Evolutionary conservation across 192 early-diverging fungal species (phyloP).

Genomic region (Funneliformis mosseae): DNA sequence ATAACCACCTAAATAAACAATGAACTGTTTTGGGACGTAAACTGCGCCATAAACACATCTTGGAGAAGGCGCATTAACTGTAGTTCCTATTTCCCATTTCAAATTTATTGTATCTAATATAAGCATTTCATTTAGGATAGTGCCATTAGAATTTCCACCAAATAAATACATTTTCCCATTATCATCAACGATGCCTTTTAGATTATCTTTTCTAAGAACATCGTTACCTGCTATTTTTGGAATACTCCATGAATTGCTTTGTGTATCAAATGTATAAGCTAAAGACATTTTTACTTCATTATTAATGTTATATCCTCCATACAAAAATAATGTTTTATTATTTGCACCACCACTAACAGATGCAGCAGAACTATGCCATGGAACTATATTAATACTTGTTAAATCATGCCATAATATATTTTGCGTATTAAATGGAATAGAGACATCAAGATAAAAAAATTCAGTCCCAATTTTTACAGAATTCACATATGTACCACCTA

Average conservation of each 20-base stretch:
- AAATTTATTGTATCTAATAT: not conserved
- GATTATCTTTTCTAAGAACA: too few relatives aligned
- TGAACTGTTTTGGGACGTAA: not conserved
- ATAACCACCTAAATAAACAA: too few relatives aligned
- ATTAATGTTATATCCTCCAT: not conserved
- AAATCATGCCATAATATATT: too few relatives aligned
- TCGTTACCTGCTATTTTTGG: not conserved
- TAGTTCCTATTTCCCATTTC: not conserved
- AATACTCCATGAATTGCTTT: not conserved
- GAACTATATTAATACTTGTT: too few relatives aligned
- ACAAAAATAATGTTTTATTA: not conserved
- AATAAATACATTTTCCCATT: not conserved
- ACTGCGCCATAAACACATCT: not conserved
- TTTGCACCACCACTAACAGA: not conserved
- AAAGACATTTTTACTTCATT: not conserved
- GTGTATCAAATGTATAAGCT: not conserved
- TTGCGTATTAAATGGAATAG: too few relatives aligned
- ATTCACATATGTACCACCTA: too few relatives aligned
- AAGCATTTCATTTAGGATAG: not conserved
- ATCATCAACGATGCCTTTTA: not conserved
- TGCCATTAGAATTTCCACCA: not conserved
- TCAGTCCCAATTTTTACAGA: too few relatives aligned
- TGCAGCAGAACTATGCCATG: not conserved
- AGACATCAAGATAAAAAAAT: too few relatives aligned
- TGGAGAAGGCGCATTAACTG: not conserved